Evolutionary conservation across 257 asterid genomes (phyloP).

Genomic region (Scutellaria baicalensis): DNA sequence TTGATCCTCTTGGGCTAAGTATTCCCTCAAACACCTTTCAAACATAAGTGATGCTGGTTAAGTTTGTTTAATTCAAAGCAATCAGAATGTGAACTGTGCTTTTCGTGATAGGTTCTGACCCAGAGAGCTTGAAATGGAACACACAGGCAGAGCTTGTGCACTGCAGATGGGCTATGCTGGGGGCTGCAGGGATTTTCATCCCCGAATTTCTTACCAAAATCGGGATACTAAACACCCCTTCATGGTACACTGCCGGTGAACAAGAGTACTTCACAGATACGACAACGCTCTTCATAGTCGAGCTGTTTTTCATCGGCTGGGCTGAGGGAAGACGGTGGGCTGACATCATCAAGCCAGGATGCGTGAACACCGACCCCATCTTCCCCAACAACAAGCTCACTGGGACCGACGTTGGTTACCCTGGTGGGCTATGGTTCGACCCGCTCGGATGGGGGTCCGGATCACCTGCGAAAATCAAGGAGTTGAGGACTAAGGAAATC

Average conservation of each 20-base stretch:
- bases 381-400: constrained; percentile 99
- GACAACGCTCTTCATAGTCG: constrained; percentile 73
- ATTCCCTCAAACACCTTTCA: constrained; percentile 1
- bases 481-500: constrained; percentile 93
- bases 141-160: constrained; percentile 86
- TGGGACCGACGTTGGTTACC: constrained; percentile 94
- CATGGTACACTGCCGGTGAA: constrained; percentile 99
- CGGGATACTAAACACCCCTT: constrained; percentile 88
- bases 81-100: not conserved
- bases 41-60: not conserved
- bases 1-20: constrained; percentile 97
- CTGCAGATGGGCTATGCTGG: constrained; percentile 98
- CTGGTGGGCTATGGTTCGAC: constrained; percentile 95
- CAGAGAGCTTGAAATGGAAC: constrained; percentile 92
- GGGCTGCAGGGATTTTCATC: constrained; percentile 97
- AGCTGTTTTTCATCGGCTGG: constrained; percentile 92
- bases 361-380: constrained; percentile 92
- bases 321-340: constrained; percentile 99
- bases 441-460: constrained; percentile 97
- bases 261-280: constrained; percentile 92
- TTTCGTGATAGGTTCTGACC: constrained; percentile 66
- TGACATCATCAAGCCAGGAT: constrained; percentile 87
- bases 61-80: not conserved
- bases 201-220: constrained; percentile 92
- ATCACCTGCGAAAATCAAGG: constrained; percentile 65